These are phyloP conservation scores for Penicillium glabrum DNA, from an alignment of 2,329 filamentous ascomycete genomes.

Conservation along the genomic window DNA sequence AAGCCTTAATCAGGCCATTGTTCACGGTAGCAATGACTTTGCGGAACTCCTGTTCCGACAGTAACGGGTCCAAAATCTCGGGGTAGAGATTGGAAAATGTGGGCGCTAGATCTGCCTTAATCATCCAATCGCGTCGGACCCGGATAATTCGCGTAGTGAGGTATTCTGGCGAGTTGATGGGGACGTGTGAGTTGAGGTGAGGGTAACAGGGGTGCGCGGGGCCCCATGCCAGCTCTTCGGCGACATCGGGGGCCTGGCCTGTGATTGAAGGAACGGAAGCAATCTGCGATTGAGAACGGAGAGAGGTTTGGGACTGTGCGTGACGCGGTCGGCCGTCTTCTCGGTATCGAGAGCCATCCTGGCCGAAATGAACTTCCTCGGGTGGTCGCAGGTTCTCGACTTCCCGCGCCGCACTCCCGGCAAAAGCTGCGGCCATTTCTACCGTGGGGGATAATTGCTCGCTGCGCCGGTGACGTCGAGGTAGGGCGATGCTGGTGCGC, in stretches of 20 bases:
- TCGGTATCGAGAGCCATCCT: conserved; percentile 21
- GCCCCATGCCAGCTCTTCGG: conserved; percentile 80
- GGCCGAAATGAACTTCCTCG: conserved; percentile 30
- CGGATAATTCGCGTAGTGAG: conserved; percentile 83
- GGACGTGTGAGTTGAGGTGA: conserved; percentile 88
- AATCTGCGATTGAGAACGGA: conserved; percentile 42
- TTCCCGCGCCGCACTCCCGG: conserved; percentile 26
- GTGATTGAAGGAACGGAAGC: conserved; percentile 41
- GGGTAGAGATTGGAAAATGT: conserved; percentile 95
- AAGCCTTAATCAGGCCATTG: conserved; percentile 70
- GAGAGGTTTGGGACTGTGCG: conserved; percentile 41
- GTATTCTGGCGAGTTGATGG: conserved; percentile 72
- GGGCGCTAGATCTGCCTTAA: conserved; percentile 84
- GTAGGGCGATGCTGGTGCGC: conserved; percentile 55
- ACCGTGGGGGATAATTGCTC: conserved; percentile 17
- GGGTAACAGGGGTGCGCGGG: conserved; percentile 92
- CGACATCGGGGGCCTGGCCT: conserved; percentile 49
- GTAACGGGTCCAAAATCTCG: conserved; percentile 84
- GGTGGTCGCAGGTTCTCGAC: conserved; percentile 30
- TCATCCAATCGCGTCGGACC: conserved; percentile 86
- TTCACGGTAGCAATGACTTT: conserved; percentile 81
- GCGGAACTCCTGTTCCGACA: conserved; percentile 85
- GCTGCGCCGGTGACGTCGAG: conserved; percentile 42
- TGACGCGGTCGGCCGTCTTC: conserved; percentile 36
- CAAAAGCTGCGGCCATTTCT: conserved; percentile 28